phyloP scores from a whole-genome alignment of 108 stramenopile genomes.

The Nitzschia palea region DNA sequence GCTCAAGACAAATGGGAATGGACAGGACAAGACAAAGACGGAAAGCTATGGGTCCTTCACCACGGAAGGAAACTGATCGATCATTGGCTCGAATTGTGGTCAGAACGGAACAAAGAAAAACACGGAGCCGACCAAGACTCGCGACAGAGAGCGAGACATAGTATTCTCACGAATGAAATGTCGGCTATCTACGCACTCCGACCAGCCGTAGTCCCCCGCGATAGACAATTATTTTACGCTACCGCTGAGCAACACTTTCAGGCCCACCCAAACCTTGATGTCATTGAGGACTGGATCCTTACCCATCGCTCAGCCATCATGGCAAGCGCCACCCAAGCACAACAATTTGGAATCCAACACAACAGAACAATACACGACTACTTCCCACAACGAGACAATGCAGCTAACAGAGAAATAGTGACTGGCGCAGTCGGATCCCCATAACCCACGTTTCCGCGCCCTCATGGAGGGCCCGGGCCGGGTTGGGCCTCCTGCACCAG shows the following conservation, averaged over 20 bases:
- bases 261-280: background rate
- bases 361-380: background rate
- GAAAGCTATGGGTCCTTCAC: background rate
- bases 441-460: background rate
- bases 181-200: background rate
- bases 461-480: background rate
- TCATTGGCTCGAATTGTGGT: background rate
- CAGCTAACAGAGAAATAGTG: too few species aligned
- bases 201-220: background rate
- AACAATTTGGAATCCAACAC: background rate
- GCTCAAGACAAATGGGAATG: background rate
- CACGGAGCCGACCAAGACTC: background rate
- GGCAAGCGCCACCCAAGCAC: background rate
- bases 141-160: background rate
- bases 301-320: background rate
- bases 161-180: background rate
- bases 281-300: background rate
- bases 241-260: background rate
- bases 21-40: too few species aligned
- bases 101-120: background rate
- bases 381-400: too few species aligned
- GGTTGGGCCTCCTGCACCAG: background rate
- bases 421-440: background rate
- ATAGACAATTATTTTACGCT: background rate
- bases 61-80: background rate